A percentile compares a stretch with the other conserved stretches of the same genome.
Evolutionary conservation across 495 filamentous ascomycete species (phyloP).

Genomic region (Xylaria cubensis): DNA sequence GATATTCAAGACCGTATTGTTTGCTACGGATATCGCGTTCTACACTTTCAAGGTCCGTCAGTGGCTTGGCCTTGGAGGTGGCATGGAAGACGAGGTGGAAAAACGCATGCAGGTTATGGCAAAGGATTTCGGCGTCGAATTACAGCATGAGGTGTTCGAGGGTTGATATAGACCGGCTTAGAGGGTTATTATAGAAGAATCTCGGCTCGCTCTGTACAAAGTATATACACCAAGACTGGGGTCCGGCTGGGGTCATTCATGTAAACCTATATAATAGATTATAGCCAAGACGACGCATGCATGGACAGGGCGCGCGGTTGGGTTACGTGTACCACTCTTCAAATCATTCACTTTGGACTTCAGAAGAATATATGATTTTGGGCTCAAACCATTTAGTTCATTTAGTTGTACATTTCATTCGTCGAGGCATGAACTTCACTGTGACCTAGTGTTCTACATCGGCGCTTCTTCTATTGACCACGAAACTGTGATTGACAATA

Average conservation of each 20-base stretch:
- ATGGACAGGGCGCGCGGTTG: neutral
- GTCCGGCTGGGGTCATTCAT: constrained; percentile 10
- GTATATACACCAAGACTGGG: constrained; percentile 8
- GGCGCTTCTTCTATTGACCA: neutral
- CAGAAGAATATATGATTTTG: neutral
- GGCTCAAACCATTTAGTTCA: neutral
- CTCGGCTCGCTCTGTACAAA: constrained; percentile 24
- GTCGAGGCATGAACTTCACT: neutral
- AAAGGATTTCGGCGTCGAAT: constrained; percentile 87
- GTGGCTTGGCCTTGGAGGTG: constrained; percentile 72
- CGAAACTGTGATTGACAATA: neutral
- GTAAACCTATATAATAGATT: constrained; percentile 13
- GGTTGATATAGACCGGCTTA: constrained; percentile 56
- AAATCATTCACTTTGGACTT: neutral
- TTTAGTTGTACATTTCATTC: neutral
- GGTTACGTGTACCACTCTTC: neutral
- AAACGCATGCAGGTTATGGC: constrained; percentile 83
- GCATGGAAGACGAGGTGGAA: constrained; percentile 96
- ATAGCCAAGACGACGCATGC: neutral
- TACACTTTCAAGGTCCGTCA: constrained; percentile 80
- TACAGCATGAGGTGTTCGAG: constrained; percentile 86
- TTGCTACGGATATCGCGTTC: constrained; percentile 82
- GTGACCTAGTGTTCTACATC: neutral
- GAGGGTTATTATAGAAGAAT: constrained; percentile 23
- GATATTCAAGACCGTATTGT: constrained; percentile 78